Base-by-base conservation (phyloP, 2,329 filamentous ascomycete species). In the Fusarium miscanthi region DNA sequence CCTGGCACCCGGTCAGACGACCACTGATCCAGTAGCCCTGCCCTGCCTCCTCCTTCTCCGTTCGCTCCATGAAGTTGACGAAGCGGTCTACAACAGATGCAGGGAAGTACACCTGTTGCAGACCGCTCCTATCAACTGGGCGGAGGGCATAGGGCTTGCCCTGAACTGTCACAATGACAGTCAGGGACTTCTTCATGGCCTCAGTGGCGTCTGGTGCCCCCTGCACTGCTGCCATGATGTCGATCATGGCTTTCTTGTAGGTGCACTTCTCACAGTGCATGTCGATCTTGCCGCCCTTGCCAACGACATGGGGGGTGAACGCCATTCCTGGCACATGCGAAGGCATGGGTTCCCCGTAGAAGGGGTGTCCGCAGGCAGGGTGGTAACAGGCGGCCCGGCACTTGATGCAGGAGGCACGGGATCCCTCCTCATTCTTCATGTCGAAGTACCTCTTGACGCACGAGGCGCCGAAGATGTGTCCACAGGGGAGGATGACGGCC, bases 401-500 rank as follows among this genome's bases (percentile, higher is more conserved):
- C 21, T 54, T 54, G 6, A 40, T 40, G 11, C 49, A 53, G 14
- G 14, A 30, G 0, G 23, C 33, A 31, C 6, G 3, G 6, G 17
- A 10, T 12, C 33, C 4, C 35, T 53, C 33, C 13, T 40, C 7
- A 4, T 14, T 12, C 25, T 54, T 54, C 6, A 54, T 16, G 4
- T 14, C 17, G 14, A 52, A 63, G 31, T 21, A 40, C 3, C 6
- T 5, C 14, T 52, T 31, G 12, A 67, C 12, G 5, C 65, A 67
- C 7, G 41, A 41, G 13, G 41, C 27, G 7, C 64, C 63, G 13
- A 60, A 46, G 12, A 67, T 66, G n/a, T 67, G 64, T 0, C 64
- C 64, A 8, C 64, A 67, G 10, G 46, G 53, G 11, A 66, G 27
- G 31, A 67, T 38, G 1, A 41, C 17, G 4, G 48, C 56, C 25